phyloP scores from a whole-genome alignment of 345 rosid genomes.

The Linum trigynum region DNA sequence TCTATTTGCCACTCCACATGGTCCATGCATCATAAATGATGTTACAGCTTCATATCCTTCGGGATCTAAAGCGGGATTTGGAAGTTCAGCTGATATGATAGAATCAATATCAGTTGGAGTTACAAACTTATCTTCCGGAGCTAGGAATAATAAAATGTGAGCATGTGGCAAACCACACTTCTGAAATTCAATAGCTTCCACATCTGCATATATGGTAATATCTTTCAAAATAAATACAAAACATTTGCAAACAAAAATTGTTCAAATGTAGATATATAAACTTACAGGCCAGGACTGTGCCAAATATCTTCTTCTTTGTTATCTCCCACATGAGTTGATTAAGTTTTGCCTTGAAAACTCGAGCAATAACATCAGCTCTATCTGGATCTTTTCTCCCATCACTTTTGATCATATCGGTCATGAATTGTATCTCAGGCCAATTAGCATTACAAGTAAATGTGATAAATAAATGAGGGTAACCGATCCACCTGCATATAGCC shows the following conservation, averaged over 20 bases:
- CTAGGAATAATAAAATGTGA: background rate
- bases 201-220: background rate
- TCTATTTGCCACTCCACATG: background rate
- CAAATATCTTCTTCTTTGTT: too few relatives aligned
- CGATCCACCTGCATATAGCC: background rate
- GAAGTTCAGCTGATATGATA: background rate
- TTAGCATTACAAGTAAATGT: too few relatives aligned
- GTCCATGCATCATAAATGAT: constrained; percentile 4
- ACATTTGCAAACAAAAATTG: too few relatives aligned
- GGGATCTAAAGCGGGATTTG: background rate
- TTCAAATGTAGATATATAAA: too few relatives aligned
- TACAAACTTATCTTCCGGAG: background rate
- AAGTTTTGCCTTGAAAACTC: too few relatives aligned
- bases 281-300: too few relatives aligned
- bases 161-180: constrained; percentile 8
- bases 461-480: constrained; percentile 8
- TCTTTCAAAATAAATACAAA: too few relatives aligned
- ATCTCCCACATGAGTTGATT: too few relatives aligned
- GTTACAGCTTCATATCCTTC: background rate
- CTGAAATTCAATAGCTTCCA: constrained; percentile 2
- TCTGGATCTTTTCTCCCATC: too few relatives aligned
- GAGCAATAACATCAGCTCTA: too few relatives aligned
- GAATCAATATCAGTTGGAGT: background rate
- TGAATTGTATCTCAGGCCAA: constrained; percentile 11
- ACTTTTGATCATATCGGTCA: too few relatives aligned